These are phyloP conservation scores for Magnolia sinica DNA, from an alignment of 164 flowering plant genomes.

Conservation along the genomic window DNA sequence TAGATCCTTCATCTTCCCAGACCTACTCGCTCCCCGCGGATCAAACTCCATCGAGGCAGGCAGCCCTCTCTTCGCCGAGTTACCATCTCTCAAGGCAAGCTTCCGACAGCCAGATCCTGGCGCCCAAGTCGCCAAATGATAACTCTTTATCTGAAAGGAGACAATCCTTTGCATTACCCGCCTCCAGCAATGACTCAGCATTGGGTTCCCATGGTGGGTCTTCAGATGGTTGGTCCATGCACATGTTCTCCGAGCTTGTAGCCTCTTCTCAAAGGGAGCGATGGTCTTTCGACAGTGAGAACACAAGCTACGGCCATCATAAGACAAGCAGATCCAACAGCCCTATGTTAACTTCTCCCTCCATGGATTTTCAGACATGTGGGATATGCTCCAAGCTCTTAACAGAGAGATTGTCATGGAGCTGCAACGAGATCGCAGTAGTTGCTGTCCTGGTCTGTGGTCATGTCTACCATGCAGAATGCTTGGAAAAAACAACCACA, in stretches of 20 bases:
- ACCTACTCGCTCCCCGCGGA: conserved; percentile 28
- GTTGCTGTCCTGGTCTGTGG: conserved; percentile 81
- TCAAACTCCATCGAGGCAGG: conserved; percentile 54
- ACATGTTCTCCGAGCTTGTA: conserved; percentile 74
- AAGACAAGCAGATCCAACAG: conserved; percentile 58
- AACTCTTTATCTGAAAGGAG: conserved; percentile 65
- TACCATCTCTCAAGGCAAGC: conserved; percentile 55
- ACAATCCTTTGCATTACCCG: conserved; percentile 45
- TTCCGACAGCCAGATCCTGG: conserved; percentile 54
- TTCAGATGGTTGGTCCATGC: conserved; percentile 88
- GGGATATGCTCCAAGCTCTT: conserved; percentile 69
- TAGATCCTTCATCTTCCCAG: conserved; percentile 33
- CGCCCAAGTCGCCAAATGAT: conserved; percentile 52
- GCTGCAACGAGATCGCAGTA: conserved; percentile 50
- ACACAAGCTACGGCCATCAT: conserved; percentile 35
- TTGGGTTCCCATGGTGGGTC: conserved; percentile 65
- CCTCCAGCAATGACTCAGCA: conserved; percentile 50
- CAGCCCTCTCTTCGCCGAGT: conserved; percentile 53
- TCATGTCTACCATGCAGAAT: conserved; percentile 88
- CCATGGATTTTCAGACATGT: conserved; percentile 63
- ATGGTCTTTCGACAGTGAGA: conserved; percentile 90
- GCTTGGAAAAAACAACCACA: conserved; percentile 68
- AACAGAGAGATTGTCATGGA: conserved; percentile 56
- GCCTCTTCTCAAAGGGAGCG: conserved; percentile 72
- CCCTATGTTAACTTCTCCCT: conserved; percentile 43